Evolutionary conservation across 2,329 filamentous ascomycete species (phyloP).

Genomic region (Arthroderma sp.): DNA sequence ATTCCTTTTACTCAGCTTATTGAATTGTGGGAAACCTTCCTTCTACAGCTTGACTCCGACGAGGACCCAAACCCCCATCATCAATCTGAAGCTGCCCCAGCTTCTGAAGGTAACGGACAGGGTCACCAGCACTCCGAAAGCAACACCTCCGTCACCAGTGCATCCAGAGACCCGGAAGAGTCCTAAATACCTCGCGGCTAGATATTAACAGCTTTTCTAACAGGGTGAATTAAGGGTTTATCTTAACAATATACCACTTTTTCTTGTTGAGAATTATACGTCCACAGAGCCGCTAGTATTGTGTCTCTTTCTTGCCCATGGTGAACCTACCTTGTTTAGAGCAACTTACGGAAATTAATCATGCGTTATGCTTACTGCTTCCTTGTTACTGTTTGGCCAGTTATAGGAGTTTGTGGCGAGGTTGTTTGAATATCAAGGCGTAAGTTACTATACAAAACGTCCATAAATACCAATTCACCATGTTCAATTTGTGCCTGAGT

Average conservation of each 20-base stretch:
- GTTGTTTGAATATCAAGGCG: neutral
- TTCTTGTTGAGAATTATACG: neutral
- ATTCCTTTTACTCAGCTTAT: conserved; percentile 41
- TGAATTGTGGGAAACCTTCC: conserved; percentile 96
- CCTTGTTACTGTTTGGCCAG: neutral
- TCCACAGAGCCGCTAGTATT: neutral
- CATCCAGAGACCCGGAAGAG: neutral
- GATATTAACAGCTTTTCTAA: neutral
- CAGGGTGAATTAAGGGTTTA: neutral
- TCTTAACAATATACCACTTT: conserved; percentile 1
- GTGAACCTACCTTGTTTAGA: neutral
- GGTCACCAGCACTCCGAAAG: conserved; percentile 8
- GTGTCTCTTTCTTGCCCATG: neutral
- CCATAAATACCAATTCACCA: neutral
- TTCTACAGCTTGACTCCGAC: conserved; percentile 89
- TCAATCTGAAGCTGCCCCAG: conserved; percentile 17
- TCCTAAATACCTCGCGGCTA: neutral
- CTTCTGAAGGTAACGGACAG: neutral
- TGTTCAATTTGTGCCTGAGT: neutral
- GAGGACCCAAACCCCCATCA: conserved; percentile 54
- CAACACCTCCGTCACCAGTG: neutral
- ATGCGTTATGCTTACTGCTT: neutral
- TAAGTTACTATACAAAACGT: neutral
- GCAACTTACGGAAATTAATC: neutral
- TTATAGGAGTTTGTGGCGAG: neutral